Base-by-base conservation (phyloP, 495 filamentous ascomycete genomes). In the Bombardia bombarda region DNA sequence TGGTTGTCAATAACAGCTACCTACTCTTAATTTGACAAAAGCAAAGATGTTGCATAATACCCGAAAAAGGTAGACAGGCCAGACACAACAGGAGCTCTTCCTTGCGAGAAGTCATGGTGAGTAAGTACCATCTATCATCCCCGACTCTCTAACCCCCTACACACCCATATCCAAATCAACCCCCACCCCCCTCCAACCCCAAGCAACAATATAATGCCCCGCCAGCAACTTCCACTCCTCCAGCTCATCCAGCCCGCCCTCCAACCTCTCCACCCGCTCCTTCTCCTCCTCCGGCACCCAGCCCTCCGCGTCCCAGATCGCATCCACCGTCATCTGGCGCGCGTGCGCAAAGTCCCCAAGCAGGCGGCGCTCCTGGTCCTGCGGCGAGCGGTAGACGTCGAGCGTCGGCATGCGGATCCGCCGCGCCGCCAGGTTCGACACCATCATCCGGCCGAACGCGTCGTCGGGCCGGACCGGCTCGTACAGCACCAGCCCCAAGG, bases 221-320 rank as follows among this genome's bases (percentile, higher is more conserved):
- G 87, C 87, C 52, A 98, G 60, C 57, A 98, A 58, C 53, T 78
- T 68, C 89, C 90, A 95, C 66, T 98, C 92, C 65, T 98, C 92
- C 42, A 95, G 76, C 64, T 98, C 92, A 70, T 98, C 92, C 49
- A 97, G 56, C 70, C 90, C 85, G n/a, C n/a, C n/a, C 62, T 97
- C 92, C 41, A 96, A 60, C 19, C 62, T 56, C 36, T 83, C 79
- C 3, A 97, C 79, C 48, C 92, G 68, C 52, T 83, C 83, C 57
- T 84, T 90, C 66, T 97, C 92, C n/a, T 60, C 65, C 7, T 72
- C 65, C 0, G 32, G 45, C 3, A 95, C 70, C 85, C 89, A 95
- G n/a, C n/a, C n/a, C n/a, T n/a, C n/a, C 10, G 67, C 57, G 34
- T 82, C 72, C 80, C 86, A 95, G 31, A 95, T 72, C 14, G 73